Conservation (phyloP, 345 rosid genomes). For the Populus euphratica region DNA sequence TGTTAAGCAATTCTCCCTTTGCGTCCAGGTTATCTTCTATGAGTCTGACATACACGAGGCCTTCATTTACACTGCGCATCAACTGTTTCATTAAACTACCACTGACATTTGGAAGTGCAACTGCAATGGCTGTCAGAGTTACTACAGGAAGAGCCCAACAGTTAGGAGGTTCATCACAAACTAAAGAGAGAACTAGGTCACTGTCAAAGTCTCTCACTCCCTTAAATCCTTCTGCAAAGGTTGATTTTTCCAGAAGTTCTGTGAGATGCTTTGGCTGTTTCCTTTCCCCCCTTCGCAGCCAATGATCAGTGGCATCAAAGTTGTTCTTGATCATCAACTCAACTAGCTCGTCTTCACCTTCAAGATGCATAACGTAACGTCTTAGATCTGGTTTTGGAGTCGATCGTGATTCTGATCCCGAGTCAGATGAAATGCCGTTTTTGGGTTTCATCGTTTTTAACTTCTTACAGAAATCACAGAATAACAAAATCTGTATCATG, state of each 20-base stretch:
- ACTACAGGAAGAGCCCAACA: conserved; percentile 84
- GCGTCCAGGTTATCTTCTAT: conserved; percentile 41
- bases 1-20: conserved; percentile 34
- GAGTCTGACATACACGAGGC: conserved; percentile 45
- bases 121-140: conserved; percentile 67
- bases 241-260: conserved; percentile 46
- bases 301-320: conserved; percentile 52
- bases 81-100: conserved; percentile 31
- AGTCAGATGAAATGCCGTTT: conserved; percentile 34
- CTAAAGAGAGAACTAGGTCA: conserved; percentile 43
- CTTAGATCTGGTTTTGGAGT: conserved; percentile 45
- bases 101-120: conserved; percentile 53
- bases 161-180: conserved; percentile 56
- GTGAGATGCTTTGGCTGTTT: conserved; percentile 53
- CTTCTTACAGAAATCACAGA: conserved; percentile 23
- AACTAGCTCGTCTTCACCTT: conserved; percentile 73
- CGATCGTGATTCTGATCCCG: conserved; percentile 27
- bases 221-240: conserved; percentile 40
- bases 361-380: conserved; percentile 70
- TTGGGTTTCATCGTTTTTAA: conserved; percentile 17
- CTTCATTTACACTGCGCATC: conserved; percentile 51
- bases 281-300: conserved; percentile 52
- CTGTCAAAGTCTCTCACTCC: conserved; percentile 64
- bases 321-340: conserved; percentile 54
- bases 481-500: conserved; percentile 34